phyloP scores from a whole-genome alignment of 129 eudicot species.

The Daucus carota region DH1_v3.0 NC_030384.2:27155001-27155500 shows the following conservation, averaged over 20 bases:
- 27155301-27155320: not conserved
- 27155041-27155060: not conserved
- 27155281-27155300: not conserved
- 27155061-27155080: not conserved
- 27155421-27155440: conserved; percentile 11
- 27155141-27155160: not conserved
- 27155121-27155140: not conserved
- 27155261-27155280: not conserved
- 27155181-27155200: not conserved
- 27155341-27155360: conserved; percentile 57
- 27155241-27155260: not conserved
- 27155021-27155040: not conserved
- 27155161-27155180: not conserved
- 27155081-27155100: not conserved
- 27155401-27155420: conserved; percentile 48
- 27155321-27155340: not conserved
- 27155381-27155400: conserved; percentile 95
- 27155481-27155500: not conserved
- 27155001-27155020: not conserved
- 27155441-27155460: not conserved
- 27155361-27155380: conserved; percentile 84
- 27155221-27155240: not conserved
- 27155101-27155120: not conserved
- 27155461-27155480: not conserved
- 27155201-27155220: not conserved